Percentiles rank a stretch among this genome's conserved stretches.
These are phyloP conservation scores for Aspergillus sp. DNA, from an alignment of 2,329 filamentous ascomycete genomes.

Conservation along the genomic window DNA sequence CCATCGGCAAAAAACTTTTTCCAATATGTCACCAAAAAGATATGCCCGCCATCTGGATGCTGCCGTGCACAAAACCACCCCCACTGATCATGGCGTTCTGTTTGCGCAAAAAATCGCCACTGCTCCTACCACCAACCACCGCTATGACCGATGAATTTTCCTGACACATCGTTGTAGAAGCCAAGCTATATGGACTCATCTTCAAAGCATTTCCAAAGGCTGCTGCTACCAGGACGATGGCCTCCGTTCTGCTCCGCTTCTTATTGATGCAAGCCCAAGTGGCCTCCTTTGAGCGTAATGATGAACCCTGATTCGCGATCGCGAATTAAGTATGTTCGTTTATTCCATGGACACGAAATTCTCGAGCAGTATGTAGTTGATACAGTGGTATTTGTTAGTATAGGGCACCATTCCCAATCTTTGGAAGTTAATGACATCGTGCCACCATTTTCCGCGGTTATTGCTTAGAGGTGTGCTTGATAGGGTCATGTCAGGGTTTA, in stretches of 20 bases:
- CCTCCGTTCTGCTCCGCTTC: background rate
- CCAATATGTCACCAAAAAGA: too few relatives aligned
- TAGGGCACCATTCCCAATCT: background rate
- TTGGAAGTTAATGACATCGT: background rate
- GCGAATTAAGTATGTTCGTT: background rate
- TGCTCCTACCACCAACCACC: background rate
- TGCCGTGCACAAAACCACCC: too few relatives aligned
- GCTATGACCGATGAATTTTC: background rate
- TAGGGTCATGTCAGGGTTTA: too few relatives aligned
- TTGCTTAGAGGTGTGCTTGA: background rate
- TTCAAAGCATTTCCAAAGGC: background rate
- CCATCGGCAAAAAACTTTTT: too few relatives aligned
- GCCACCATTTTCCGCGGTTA: background rate
- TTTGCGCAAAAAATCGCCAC: background rate
- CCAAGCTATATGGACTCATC: background rate
- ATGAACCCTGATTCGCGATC: background rate
- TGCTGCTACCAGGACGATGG: background rate
- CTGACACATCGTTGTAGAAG: background rate
- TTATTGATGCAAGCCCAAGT: background rate
- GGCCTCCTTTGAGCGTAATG: background rate
- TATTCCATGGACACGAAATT: background rate
- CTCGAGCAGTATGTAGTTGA: background rate
- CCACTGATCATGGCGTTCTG: background rate
- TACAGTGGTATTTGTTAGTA: background rate
- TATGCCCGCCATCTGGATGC: too few relatives aligned